phyloP scores from a whole-genome alignment of 2,329 filamentous ascomycete species.

The Colletotrichum nymphaeae region DNA sequence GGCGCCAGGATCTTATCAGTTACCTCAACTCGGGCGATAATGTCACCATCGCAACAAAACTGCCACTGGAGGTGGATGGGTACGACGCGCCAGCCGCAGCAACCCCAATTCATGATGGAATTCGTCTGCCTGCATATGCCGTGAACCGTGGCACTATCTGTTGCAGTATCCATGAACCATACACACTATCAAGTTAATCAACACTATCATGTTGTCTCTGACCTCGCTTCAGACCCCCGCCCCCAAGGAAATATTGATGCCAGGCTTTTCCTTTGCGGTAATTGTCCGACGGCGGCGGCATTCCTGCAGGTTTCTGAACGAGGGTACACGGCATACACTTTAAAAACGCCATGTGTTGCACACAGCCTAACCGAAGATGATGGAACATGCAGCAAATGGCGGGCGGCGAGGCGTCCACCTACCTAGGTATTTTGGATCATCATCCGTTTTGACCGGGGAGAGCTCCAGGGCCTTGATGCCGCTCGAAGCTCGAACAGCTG shows the following conservation, averaged over 20 bases:
- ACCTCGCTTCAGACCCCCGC: background rate
- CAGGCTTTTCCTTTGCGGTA: slow-evolving; percentile 24
- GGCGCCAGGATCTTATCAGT: background rate
- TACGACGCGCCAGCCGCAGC: slow-evolving; percentile 29
- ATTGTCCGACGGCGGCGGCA: background rate
- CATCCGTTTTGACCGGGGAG: background rate
- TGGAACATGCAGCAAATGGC: slow-evolving; percentile 19
- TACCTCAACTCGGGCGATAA: background rate
- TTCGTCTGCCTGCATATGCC: slow-evolving; percentile 6
- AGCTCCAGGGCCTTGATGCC: background rate
- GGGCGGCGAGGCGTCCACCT: slow-evolving; percentile 1
- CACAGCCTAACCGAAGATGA: slow-evolving; percentile 15
- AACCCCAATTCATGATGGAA: slow-evolving; percentile 15
- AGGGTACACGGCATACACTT: background rate
- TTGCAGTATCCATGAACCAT: no score
- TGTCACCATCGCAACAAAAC: background rate
- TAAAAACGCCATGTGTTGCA: slow-evolving; percentile 18
- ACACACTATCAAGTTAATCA: background rate
- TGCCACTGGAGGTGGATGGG: background rate
- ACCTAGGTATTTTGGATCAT: background rate
- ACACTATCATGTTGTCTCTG: background rate
- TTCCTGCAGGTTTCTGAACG: background rate
- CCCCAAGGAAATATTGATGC: slow-evolving; percentile 16
- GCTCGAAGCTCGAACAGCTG: background rate
- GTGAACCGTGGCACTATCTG: background rate